These are phyloP conservation scores for Diaporthe humulicola DNA, from an alignment of 2,329 filamentous ascomycete species.

Conservation along the genomic window DNA sequence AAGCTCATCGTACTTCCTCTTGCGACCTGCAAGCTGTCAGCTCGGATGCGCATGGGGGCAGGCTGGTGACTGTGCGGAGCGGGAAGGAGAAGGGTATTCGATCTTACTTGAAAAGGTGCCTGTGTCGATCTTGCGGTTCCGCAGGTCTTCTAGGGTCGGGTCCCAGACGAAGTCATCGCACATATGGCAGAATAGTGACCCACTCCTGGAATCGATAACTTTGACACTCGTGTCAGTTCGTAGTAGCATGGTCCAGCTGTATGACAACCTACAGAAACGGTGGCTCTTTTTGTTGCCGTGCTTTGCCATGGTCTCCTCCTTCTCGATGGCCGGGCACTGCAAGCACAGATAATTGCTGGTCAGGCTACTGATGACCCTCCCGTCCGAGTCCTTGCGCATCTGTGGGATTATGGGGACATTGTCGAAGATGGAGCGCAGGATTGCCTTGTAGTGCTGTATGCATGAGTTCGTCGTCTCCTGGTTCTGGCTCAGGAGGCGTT, in stretches of 20 bases:
- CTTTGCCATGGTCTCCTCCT: conserved; percentile 73
- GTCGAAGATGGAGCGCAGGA: conserved; percentile 79
- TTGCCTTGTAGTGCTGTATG: conserved; percentile 78
- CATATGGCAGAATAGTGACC: conserved; percentile 83
- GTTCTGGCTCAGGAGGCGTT: conserved; percentile 72
- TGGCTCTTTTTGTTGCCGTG: conserved; percentile 80
- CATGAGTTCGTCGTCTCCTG: conserved; percentile 77
- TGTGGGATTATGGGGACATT: conserved; percentile 74
- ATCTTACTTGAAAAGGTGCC: conserved; percentile 72
- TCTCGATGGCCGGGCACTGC: conserved; percentile 79
- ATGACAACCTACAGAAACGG: conserved; percentile 74
- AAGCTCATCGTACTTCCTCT: conserved; percentile 81
- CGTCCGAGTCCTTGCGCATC: conserved; percentile 71
- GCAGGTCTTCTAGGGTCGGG: conserved; percentile 81
- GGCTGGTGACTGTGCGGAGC: background rate
- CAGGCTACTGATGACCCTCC: conserved; percentile 65
- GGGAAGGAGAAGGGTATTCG: conserved; percentile 45
- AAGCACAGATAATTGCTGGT: conserved; percentile 80
- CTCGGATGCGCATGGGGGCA: background rate
- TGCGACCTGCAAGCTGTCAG: conserved; percentile 65
- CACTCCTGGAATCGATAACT: conserved; percentile 82
- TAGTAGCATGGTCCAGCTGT: background rate
- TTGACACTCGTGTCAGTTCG: conserved; percentile 54
- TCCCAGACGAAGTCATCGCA: conserved; percentile 89
- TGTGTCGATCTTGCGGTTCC: conserved; percentile 77